phyloP scores from a whole-genome alignment of 2,329 filamentous ascomycete species.

The Fusarium bulbicola region DNA sequence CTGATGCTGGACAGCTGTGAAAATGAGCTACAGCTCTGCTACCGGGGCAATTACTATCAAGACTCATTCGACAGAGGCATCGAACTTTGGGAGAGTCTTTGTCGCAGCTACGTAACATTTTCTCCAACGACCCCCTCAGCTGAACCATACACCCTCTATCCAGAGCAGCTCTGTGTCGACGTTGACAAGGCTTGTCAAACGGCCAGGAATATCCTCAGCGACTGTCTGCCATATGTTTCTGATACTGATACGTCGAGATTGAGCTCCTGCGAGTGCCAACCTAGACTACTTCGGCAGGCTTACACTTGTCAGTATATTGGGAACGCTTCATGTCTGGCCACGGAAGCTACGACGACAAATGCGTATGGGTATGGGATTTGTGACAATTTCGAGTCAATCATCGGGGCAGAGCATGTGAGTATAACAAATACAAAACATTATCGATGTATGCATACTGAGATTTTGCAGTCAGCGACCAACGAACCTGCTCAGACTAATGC shows the following conservation, averaged over 20 bases:
- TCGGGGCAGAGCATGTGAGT: background rate
- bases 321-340: background rate
- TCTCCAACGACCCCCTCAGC: background rate
- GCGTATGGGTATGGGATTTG: background rate
- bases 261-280: background rate
- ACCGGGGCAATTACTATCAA: background rate
- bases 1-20: background rate
- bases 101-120: background rate
- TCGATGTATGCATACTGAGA: accelerated
- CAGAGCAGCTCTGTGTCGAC: background rate
- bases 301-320: background rate
- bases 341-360: background rate
- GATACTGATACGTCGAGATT: background rate
- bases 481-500: background rate
- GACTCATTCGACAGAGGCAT: background rate
- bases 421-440: background rate
- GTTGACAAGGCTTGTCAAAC: background rate
- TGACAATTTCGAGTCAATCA: background rate
- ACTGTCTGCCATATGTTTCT: background rate
- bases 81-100: background rate
- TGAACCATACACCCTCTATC: background rate
- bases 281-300: background rate
- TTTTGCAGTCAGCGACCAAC: background rate
- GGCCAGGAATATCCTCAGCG: background rate
- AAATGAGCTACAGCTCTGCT: background rate